A percentile compares a stretch with the other conserved stretches of the same genome.
These are phyloP conservation scores for Fusarium sacchari DNA, from an alignment of 2,329 filamentous ascomycete genomes.

Conservation along the genomic window DNA sequence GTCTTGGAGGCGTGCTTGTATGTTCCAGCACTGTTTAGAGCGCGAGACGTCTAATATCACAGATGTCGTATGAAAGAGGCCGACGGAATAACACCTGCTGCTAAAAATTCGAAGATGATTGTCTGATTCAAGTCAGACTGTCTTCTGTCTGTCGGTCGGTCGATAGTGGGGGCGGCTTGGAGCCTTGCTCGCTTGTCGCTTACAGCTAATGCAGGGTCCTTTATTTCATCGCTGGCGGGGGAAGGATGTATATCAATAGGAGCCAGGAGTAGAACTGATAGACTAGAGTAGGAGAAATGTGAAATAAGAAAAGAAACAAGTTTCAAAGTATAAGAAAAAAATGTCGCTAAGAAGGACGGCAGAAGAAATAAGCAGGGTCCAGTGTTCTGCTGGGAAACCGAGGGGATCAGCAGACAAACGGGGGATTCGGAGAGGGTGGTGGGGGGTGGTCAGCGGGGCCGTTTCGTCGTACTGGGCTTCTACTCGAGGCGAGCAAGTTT, in stretches of 20 bases:
- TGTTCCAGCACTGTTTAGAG: background rate
- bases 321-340: constrained; percentile 22
- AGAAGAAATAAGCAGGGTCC: constrained; percentile 4
- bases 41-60: background rate
- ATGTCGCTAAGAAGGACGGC: constrained; percentile 19
- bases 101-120: constrained; percentile 8
- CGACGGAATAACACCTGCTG: background rate
- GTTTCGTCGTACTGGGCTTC: constrained; percentile 25
- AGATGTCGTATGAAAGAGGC: background rate
- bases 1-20: background rate
- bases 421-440: constrained; percentile 32
- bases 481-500: constrained; percentile 13
- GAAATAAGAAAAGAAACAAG: constrained; percentile 18
- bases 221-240: constrained; percentile 40
- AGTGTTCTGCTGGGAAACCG: constrained; percentile 26
- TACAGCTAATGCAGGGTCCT: constrained; percentile 19
- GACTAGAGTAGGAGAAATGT: background rate
- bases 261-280: background rate
- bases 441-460: constrained; percentile 40
- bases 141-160: constrained; percentile 14
- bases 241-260: constrained; percentile 6
- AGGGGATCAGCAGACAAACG: constrained; percentile 42
- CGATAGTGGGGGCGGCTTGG: constrained; percentile 28
- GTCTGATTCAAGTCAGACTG: constrained; percentile 10
- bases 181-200: constrained; percentile 29